phyloP scores from a whole-genome alignment of 495 filamentous ascomycete genomes.

The Bombardia bombarda region DNA sequence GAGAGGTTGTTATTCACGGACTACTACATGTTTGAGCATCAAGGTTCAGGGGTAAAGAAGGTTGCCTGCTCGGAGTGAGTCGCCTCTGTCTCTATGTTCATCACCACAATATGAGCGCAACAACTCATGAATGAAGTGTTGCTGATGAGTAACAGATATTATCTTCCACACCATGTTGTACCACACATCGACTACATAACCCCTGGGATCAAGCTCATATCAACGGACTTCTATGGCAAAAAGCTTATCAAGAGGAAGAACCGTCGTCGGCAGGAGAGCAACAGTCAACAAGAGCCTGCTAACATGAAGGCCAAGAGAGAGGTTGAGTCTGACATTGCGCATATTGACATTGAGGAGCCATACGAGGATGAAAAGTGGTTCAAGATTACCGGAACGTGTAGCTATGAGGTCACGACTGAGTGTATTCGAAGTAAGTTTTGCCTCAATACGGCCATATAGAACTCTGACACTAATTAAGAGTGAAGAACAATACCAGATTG shows the following conservation, averaged over 20 bases:
- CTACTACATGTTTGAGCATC: conserved; percentile 42
- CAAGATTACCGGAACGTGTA: conserved; percentile 15
- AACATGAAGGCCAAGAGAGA: background rate
- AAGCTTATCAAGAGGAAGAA: conserved; percentile 4
- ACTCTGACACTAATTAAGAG: background rate
- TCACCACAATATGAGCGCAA: too few relatives aligned
- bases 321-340: background rate
- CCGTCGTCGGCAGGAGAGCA: conserved; percentile 7
- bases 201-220: conserved; percentile 38
- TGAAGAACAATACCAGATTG: conserved; percentile 26
- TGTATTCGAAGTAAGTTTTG: conserved; percentile 22
- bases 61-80: conserved; percentile 22
- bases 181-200: conserved; percentile 52
- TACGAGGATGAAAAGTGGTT: conserved; percentile 8
- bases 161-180: conserved; percentile 44
- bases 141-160: conserved; percentile 27
- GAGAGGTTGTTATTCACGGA: conserved; percentile 47
- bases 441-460: background rate
- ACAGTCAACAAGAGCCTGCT: background rate
- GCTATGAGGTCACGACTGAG: conserved; percentile 21
- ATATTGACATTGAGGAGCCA: conserved; percentile 1
- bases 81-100: background rate
- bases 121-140: too few relatives aligned
- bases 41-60: conserved; percentile 14
- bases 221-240: conserved; percentile 6